Percentiles rank a stretch among this genome's conserved stretches.
These are phyloP conservation scores for Laetiporus sulphureus DNA, from an alignment of 1,284 basidiomycete genomes.

Conservation along the genomic window DNA sequence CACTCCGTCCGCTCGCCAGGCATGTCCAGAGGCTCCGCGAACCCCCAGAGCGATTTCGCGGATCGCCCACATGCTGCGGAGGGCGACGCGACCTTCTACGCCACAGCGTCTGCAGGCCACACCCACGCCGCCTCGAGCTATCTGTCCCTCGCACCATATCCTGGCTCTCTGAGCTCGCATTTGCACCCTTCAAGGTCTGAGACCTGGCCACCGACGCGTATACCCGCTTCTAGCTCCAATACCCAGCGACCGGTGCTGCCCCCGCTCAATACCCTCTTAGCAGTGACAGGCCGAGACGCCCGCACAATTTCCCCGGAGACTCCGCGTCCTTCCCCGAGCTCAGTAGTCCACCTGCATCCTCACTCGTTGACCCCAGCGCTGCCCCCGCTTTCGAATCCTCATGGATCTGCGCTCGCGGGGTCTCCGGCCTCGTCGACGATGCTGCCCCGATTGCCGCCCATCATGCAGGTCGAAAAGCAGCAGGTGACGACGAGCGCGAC, in stretches of 20 bases:
- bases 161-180: slow-evolving; percentile 11
- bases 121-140: slow-evolving; percentile 1
- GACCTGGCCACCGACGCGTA: slow-evolving; percentile 5
- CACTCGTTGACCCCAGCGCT: slow-evolving; percentile 7
- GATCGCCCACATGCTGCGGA: slow-evolving; percentile 18
- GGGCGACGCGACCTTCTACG: slow-evolving; percentile 31
- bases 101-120: slow-evolving; percentile 12
- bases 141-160: background rate
- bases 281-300: slow-evolving; percentile 15
- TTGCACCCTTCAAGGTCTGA: slow-evolving; percentile 7
- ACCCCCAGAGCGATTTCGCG: slow-evolving; percentile 11
- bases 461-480: slow-evolving; percentile 83
- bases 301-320: slow-evolving; percentile 15
- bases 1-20: slow-evolving; percentile 16
- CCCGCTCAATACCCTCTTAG: slow-evolving; percentile 7
- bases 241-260: slow-evolving; percentile 3
- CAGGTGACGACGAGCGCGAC: slow-evolving; percentile 95
- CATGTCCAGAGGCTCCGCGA: slow-evolving; percentile 15
- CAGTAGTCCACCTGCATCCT: slow-evolving; percentile 16
- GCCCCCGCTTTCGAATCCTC: slow-evolving; percentile 8
- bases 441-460: slow-evolving; percentile 69
- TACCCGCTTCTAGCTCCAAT: slow-evolving; percentile 5
- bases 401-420: background rate
- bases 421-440: slow-evolving; percentile 1
- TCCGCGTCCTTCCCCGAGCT: slow-evolving; percentile 19